These are phyloP conservation scores for Stygiomarasmius scandens DNA, from an alignment of 1,284 basidiomycete genomes.

Conservation along the genomic window DNA sequence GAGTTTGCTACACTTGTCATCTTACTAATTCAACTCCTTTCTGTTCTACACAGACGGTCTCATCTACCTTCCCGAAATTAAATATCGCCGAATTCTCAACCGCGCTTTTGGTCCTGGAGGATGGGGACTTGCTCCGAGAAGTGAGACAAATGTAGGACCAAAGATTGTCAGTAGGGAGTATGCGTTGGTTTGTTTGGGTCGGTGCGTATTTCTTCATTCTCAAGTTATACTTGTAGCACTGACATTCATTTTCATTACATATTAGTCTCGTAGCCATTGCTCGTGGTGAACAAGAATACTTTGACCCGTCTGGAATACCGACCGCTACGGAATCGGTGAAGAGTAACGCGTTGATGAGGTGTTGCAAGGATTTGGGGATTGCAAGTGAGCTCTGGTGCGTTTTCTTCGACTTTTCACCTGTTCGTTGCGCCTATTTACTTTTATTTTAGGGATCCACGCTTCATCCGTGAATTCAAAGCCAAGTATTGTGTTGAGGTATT, in stretches of 20 bases:
- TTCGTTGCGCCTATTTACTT: background rate
- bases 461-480: conserved; percentile 91
- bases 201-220: conserved; percentile 49
- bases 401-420: background rate
- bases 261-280: conserved; percentile 86
- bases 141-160: conserved; percentile 89
- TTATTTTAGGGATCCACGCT: conserved; percentile 83
- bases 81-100: conserved; percentile 95
- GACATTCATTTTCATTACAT: background rate
- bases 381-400: conserved; percentile 93
- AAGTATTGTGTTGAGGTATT: conserved; percentile 87
- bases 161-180: conserved; percentile 93
- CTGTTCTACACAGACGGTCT: conserved; percentile 71
- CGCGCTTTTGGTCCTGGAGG: conserved; percentile 95
- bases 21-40: conserved; percentile 3
- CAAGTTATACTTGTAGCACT: no score
- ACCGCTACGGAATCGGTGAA: conserved; percentile 97
- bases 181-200: conserved; percentile 90
- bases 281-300: conserved; percentile 96
- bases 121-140: conserved; percentile 95
- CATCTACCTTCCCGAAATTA: conserved; percentile 96
- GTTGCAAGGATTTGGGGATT: conserved; percentile 96
- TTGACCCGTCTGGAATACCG: conserved; percentile 88
- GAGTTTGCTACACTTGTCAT: background rate
- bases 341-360: conserved; percentile 96